Evolutionary conservation across 257 asterid genomes (phyloP), one percentile per base, ranked within the genome.

Genomic region (Misopates orontium): DNA sequence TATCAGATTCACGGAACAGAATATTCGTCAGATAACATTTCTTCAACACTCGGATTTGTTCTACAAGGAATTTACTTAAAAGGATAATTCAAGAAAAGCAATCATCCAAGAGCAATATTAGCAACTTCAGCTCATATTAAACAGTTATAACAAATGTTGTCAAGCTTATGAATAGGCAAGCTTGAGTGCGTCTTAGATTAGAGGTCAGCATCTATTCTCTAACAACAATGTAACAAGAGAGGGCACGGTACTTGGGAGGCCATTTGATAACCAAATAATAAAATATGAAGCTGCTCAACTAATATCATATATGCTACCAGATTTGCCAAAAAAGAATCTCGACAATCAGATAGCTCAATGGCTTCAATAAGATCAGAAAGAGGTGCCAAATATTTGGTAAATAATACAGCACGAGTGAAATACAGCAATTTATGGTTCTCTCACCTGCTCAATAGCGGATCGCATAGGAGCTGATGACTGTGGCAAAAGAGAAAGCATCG

Each of bases 391-490:
- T 61, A 63, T 60, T 31, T 15, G 52, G 24, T 18, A 53, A 47
- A 60, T 60, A 62, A 55, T 56, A 52, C 14, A 45, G 22, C 44
- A 8, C 36, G 17, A 41, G 45, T 10, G 45, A 68, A 39, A 67
- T 15, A 54, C 49, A 68, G 36, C 18, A 53, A 36, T 21, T 66
- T 64, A 56, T 22, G 59, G 61, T 62, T 75, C 69, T 75, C 69
- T 69, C 47, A 86, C 99, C 96, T 78, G 98, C 79, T 94, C 99
- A 73, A 94, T 85, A 52, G 99, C 82, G 40, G 96, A 82, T 17
- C 98, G 87, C 79, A 88, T 42, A 24, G 99, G 96, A 62, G 96
- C 87, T 41, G 98, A 82, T 54, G 98, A 90, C 76, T 94, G 94
- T 1, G 99, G 96, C 74, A 94, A 83, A 56, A 94, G 70, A 15